Conservation (phyloP, 495 filamentous ascomycete genomes). For the Aspergillus bertholletiae region DNA sequence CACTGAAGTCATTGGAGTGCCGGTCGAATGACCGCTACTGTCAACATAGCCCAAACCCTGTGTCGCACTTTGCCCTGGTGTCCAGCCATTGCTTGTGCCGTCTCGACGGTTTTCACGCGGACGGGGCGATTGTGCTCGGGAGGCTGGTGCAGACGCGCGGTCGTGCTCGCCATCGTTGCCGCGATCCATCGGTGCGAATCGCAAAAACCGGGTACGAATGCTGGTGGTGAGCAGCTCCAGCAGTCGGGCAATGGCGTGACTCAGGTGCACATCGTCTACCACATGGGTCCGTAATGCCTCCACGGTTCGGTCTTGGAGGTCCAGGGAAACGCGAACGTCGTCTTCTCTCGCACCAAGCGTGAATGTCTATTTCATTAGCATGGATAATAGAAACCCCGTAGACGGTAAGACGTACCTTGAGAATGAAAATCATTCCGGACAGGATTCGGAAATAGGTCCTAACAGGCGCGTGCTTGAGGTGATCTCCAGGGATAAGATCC, state of each 20-base stretch:
- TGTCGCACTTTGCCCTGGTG: constrained; percentile 23
- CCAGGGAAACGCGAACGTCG: constrained; percentile 78
- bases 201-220: constrained; percentile 71
- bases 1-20: constrained; percentile 26
- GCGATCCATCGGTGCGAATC: constrained; percentile 44
- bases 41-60: constrained; percentile 32
- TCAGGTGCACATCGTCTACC: constrained; percentile 96
- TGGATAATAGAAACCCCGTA: background rate
- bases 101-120: constrained; percentile 36
- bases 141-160: constrained; percentile 31
- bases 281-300: constrained; percentile 78
- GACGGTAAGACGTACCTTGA: constrained; percentile 51
- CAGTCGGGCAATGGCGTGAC: constrained; percentile 87
- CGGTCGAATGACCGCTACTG: constrained; percentile 19
- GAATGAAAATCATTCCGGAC: constrained; percentile 89
- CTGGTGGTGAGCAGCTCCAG: constrained; percentile 75
- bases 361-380: constrained; percentile 62
- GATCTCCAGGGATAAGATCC: constrained; percentile 73
- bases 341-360: constrained; percentile 87
- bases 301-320: constrained; percentile 75
- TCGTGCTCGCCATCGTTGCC: constrained; percentile 40
- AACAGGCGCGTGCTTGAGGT: constrained; percentile 88
- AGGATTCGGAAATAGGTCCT: constrained; percentile 93
- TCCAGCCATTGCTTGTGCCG: constrained; percentile 30
- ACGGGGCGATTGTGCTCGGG: constrained; percentile 32